Conservation (phyloP, 306 rosid species). For the Purshia tridentata region DNA sequence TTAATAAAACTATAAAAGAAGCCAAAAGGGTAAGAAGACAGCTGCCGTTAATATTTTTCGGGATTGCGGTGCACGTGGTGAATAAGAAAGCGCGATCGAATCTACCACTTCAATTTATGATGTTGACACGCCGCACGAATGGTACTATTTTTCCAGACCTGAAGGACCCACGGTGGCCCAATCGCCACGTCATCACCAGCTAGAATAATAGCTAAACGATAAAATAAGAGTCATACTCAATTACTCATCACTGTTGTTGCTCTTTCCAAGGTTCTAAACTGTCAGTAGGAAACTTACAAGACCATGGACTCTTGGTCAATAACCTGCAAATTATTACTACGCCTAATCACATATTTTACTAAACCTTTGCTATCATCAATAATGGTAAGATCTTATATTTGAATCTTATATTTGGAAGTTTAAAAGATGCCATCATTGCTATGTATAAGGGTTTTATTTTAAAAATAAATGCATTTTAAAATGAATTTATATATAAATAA, state of each 20-base stretch:
- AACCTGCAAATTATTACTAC: slow-evolving; percentile 9
- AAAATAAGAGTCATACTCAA: slow-evolving; percentile 39
- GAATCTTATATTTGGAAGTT: too few relatives aligned
- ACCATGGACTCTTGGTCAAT: not conserved
- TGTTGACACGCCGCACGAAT: slow-evolving; percentile 57
- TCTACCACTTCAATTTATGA: slow-evolving; percentile 3
- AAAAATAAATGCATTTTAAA: too few relatives aligned
- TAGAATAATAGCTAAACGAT: slow-evolving; percentile 42
- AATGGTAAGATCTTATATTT: too few relatives aligned
- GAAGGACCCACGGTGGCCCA: slow-evolving; percentile 22
- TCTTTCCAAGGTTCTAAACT: not conserved
- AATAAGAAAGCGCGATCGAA: not conserved
- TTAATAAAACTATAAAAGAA: not conserved
- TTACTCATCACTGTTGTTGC: not conserved
- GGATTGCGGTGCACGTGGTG: slow-evolving; percentile 51
- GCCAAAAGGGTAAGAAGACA: slow-evolving; percentile 19
- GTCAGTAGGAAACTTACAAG: not conserved
- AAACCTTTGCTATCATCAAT: too few relatives aligned
- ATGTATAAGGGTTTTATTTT: too few relatives aligned
- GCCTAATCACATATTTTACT: not conserved
- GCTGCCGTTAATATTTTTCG: slow-evolving; percentile 32
- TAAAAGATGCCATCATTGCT: too few relatives aligned
- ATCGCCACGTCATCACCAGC: slow-evolving; percentile 37
- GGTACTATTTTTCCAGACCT: slow-evolving; percentile 24
- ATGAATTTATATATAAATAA: too few relatives aligned